A percentile compares a stretch with the other conserved stretches of the same genome.
Conservation (phyloP, 1,139 yeast species). For the Yarrowia galli region DNA sequence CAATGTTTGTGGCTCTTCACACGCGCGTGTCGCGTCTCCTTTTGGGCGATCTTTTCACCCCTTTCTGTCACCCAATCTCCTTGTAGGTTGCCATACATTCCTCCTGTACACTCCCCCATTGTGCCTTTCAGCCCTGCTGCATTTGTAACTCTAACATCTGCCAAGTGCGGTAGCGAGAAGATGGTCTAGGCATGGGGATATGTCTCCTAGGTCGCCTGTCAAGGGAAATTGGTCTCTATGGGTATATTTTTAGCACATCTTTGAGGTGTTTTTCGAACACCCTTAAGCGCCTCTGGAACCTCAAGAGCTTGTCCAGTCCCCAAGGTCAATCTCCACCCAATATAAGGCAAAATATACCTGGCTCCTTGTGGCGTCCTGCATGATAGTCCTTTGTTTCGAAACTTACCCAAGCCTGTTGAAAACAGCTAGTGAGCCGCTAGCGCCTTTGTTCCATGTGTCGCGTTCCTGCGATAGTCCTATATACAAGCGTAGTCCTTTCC, state of each 20-base stretch:
- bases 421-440: conserved; percentile 18
- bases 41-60: conserved; percentile 20
- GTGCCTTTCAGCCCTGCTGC: conserved; percentile 36
- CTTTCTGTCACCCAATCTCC: conserved; percentile 22
- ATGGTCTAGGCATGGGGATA: background rate
- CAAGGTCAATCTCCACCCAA: background rate
- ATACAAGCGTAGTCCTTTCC: conserved; percentile 13
- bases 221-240: background rate
- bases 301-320: background rate
- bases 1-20: background rate
- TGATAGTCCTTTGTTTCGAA: conserved; percentile 14
- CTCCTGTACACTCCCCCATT: conserved; percentile 26
- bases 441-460: conserved; percentile 24
- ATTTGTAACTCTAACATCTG: conserved; percentile 6
- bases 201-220: background rate
- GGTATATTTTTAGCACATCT: background rate
- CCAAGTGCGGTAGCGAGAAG: conserved; percentile 24
- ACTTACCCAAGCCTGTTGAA: background rate
- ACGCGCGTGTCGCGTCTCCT: conserved; percentile 20
- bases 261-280: background rate
- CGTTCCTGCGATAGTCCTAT: conserved; percentile 17
- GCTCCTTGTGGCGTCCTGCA: conserved; percentile 29
- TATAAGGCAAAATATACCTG: background rate
- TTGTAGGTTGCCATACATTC: conserved; percentile 28
- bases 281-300: too few species aligned